These are phyloP conservation scores for Leptographium radiaticola DNA, from an alignment of 2,329 filamentous ascomycete genomes.

Conservation along the genomic window DNA sequence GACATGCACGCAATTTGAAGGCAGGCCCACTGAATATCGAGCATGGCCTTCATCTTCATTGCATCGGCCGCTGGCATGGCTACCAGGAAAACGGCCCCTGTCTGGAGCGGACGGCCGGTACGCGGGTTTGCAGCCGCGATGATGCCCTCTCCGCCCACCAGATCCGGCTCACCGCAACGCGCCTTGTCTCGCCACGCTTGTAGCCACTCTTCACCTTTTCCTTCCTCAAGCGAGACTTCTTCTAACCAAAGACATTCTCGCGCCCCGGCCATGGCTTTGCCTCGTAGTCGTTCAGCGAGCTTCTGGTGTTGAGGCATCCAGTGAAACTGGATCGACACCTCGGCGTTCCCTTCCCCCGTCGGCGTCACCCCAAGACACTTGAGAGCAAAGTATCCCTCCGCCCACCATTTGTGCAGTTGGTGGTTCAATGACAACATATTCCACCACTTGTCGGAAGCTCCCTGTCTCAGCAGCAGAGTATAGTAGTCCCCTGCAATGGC, in stretches of 20 bases:
- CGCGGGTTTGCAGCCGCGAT: background rate
- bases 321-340: background rate
- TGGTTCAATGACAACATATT: background rate
- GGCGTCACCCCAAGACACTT: slow-evolving; percentile 1
- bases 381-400: background rate
- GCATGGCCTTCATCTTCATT: background rate
- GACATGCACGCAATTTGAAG: slow-evolving; percentile 1
- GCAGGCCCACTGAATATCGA: slow-evolving; percentile 1
- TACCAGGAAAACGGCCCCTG: background rate
- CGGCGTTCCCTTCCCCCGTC: background rate
- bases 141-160: background rate
- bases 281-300: too few relatives aligned
- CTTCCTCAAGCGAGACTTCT: background rate
- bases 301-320: background rate
- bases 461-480: background rate
- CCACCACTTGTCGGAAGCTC: background rate
- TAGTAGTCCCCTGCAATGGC: background rate
- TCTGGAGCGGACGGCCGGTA: background rate
- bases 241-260: background rate
- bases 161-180: background rate
- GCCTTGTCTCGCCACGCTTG: background rate
- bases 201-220: background rate
- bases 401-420: slow-evolving; percentile 1
- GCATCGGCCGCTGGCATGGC: background rate
- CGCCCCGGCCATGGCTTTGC: too few relatives aligned